A percentile compares a stretch with the other conserved stretches of the same genome.
phyloP scores from a whole-genome alignment of 2,329 filamentous ascomycete genomes.

The Phoma sp. region DNA sequence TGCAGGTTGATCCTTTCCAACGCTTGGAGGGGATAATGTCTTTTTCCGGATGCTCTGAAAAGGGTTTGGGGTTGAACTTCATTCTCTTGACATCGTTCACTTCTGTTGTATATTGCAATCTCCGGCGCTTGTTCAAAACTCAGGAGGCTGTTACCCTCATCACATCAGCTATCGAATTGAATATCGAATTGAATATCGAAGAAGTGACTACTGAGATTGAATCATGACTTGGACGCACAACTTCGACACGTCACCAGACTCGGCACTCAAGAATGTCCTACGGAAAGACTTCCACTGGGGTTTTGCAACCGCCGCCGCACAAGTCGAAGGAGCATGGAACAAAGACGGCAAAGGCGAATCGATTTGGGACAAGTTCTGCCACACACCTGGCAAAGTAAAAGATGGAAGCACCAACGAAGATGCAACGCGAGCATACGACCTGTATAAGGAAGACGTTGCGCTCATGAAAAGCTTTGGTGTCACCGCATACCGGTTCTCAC shows the following conservation, averaged over 20 bases:
- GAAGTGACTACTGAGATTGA: neutral
- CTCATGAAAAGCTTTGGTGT: constrained; percentile 29
- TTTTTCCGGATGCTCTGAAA: neutral
- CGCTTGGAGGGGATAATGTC: neutral
- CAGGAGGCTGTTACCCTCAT: neutral
- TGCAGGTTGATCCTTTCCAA: neutral
- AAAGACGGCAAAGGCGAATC: constrained; percentile 52
- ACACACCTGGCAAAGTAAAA: constrained; percentile 50
- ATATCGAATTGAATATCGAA: neutral
- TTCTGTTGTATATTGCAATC: no score
- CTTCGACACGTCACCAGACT: constrained; percentile 12
- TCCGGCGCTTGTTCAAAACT: no score
- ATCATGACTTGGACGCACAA: constrained; percentile 17
- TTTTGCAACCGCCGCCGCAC: constrained; percentile 53
- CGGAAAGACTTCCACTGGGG: constrained; percentile 52
- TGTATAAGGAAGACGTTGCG: constrained; percentile 54
- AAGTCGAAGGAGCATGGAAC: constrained; percentile 54
- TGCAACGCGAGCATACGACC: constrained; percentile 41
- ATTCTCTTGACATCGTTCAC: neutral
- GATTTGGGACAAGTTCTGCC: constrained; percentile 53
- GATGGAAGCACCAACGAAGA: constrained; percentile 48
- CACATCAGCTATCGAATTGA: neutral
- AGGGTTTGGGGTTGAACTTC: neutral
- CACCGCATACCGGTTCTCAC: constrained; percentile 27
- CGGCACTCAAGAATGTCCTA: constrained; percentile 25